Base-by-base conservation (phyloP, 148 eudicot genomes). In the Mesembryanthemum crystallinum region DNA sequence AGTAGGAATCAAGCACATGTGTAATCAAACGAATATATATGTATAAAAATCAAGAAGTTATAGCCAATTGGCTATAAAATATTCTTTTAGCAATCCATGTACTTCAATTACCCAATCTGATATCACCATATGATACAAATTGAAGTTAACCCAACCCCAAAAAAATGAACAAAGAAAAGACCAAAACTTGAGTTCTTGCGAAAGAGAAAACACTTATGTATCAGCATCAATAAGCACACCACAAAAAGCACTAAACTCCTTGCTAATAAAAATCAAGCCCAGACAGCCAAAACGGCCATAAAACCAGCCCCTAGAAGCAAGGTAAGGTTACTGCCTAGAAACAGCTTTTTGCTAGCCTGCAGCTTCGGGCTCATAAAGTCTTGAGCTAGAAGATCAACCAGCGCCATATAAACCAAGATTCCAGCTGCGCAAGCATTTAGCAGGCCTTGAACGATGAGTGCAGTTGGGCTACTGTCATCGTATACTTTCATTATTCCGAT, bases 351-450 rank as follows among this genome's bases (percentile, higher is more conserved):
- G 68, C 81, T 85, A 9, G 77, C 60, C 23, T 83, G 82, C 57
- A 85, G 73, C 23, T 47, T 77, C 12, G 76, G 76, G 76, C 78
- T 85, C 83, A 85, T 82, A 58, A 85, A 85, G 61, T 82, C 88
- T 28, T 84, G 83, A 0, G 88, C 88, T 0, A 85, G 68, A 7
- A 85, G 80, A 58, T 85, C 85, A 5, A 85, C 88, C 10, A 85
- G 79, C 0, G 88, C 83, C 88, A 85, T 85, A 76, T 85, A 85
- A 23, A 85, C 78, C 42, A 85, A 78, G 35, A 85, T 85, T 54
- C 88, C 88, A 0, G 84, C 84, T 1, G 88, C 85, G 0, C 73
- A 32, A 1, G 86, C 77, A 13, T 85, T 78, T n/a, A 85, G 70
- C 33, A 85, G 33, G 1, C 88, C 88, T 73, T 85, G 86, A 17